phyloP scores from a whole-genome alignment of 2,329 filamentous ascomycete species.

The Furcasterigmium furcatum region DNA sequence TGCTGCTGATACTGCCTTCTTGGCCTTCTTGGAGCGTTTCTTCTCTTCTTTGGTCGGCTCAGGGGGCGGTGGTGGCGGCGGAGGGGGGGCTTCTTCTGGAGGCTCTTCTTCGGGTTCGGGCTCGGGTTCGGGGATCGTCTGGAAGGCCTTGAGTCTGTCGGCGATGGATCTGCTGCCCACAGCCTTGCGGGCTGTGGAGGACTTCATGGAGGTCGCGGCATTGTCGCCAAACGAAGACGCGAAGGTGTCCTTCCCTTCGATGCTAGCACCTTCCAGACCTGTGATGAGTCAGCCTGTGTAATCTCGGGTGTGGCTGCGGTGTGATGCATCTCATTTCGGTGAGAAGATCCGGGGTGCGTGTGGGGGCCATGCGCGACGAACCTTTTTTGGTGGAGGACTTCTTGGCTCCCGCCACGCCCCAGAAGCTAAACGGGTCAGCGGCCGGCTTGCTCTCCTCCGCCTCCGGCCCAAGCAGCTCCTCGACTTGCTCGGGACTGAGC shows the following conservation, averaged over 20 bases:
- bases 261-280: slow-evolving; percentile 40
- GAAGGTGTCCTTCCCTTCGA: slow-evolving; percentile 34
- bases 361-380: slow-evolving; percentile 24
- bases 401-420: slow-evolving; percentile 44
- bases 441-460: slow-evolving; percentile 21
- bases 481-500: slow-evolving; percentile 37
- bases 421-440: slow-evolving; percentile 52
- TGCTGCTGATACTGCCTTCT: slow-evolving; percentile 26
- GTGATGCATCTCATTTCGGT: slow-evolving; percentile 6
- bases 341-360: slow-evolving; percentile 6
- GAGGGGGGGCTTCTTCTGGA: slow-evolving; percentile 30
- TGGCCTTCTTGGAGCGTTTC: slow-evolving; percentile 39
- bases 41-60: slow-evolving; percentile 27
- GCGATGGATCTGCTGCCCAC: slow-evolving; percentile 47
- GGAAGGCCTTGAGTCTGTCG: slow-evolving; percentile 55
- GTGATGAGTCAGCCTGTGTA: slow-evolving; percentile 47
- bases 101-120: slow-evolving; percentile 12
- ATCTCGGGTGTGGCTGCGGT: slow-evolving; percentile 32
- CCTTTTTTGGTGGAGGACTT: slow-evolving; percentile 36
- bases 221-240: slow-evolving; percentile 29
- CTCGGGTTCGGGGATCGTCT: no score
- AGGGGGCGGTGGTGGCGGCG: slow-evolving; percentile 36
- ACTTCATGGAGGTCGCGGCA: slow-evolving; percentile 35
- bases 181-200: slow-evolving; percentile 38
- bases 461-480: slow-evolving; percentile 33